Evolutionary conservation across 2,329 filamentous ascomycete genomes (phyloP).

Genomic region (Orbilia blumenaviensis): DNA sequence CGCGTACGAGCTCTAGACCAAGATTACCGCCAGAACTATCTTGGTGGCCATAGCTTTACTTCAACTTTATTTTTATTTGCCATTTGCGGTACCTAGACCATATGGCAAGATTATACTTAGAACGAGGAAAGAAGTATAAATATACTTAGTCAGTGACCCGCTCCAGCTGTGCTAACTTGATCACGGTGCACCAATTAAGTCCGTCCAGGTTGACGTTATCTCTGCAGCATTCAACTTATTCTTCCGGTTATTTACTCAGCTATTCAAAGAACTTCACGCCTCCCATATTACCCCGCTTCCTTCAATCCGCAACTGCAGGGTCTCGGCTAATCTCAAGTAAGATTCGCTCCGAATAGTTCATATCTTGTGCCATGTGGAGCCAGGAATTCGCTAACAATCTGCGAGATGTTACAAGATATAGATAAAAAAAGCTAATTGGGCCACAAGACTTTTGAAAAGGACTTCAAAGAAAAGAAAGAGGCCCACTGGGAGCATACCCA

Average conservation of each 20-base stretch:
- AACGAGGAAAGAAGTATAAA: not conserved
- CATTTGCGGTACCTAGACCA: not conserved
- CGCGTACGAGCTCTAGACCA: not conserved
- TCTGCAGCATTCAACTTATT: not conserved
- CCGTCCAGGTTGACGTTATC: constrained; percentile 6
- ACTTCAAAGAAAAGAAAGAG: not conserved
- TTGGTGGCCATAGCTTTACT: constrained; percentile 5
- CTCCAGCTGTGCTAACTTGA: not conserved
- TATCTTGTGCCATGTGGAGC: not conserved
- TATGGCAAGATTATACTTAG: not conserved
- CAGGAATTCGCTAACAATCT: not conserved
- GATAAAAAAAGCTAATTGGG: not conserved
- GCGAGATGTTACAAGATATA: not conserved
- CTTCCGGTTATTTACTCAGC: not conserved
- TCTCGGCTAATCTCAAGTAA: constrained; percentile 7
- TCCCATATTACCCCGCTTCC: not conserved
- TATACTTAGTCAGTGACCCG: not conserved
- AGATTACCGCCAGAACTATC: not conserved
- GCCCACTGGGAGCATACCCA: not conserved
- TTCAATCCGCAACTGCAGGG: not conserved
- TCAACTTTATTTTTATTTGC: constrained; percentile 2
- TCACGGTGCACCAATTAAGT: not conserved
- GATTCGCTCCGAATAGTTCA: not conserved
- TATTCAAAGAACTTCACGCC: constrained; percentile 2
- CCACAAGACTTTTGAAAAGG: not conserved